Evolutionary conservation across 345 rosid genomes (phyloP).

Genomic region (Psidium friedrichsthalianum): DNA sequence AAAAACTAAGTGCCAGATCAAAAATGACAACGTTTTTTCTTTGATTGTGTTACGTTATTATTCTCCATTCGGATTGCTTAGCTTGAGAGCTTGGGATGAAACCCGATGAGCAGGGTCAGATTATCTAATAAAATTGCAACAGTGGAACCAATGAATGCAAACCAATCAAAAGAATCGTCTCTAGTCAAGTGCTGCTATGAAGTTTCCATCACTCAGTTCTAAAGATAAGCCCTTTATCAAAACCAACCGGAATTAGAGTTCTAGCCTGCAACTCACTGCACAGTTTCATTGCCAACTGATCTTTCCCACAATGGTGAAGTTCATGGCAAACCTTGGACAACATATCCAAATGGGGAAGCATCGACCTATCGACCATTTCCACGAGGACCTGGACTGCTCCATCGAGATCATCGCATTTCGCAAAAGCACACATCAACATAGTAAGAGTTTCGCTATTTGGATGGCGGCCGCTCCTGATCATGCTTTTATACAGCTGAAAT

Average conservation of each 20-base stretch:
- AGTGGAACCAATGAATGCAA: neutral
- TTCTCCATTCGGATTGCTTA: neutral
- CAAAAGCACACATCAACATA: constrained; percentile 38
- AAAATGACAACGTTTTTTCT: neutral
- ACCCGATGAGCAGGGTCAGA: neutral
- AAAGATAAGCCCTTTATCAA: neutral
- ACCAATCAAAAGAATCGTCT: neutral
- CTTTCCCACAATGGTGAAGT: constrained; percentile 36
- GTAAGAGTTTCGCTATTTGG: constrained; percentile 42
- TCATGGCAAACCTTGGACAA: constrained; percentile 33
- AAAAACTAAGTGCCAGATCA: neutral
- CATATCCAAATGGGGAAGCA: constrained; percentile 28
- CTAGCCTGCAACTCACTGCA: constrained; percentile 28
- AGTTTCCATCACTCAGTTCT: neutral
- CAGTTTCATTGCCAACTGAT: constrained; percentile 32
- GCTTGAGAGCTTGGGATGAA: neutral
- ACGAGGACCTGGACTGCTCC: constrained; percentile 46
- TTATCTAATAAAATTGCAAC: neutral
- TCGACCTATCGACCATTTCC: constrained; percentile 47
- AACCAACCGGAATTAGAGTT: constrained; percentile 19
- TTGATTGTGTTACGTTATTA: neutral
- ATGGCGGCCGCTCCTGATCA: constrained; percentile 58
- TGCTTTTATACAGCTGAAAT: constrained; percentile 56
- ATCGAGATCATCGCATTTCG: constrained; percentile 48
- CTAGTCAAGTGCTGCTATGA: neutral